These are phyloP conservation scores for Aureobasidium mangrovei DNA, from an alignment of 2,329 filamentous ascomycete species.

Conservation along the genomic window DNA sequence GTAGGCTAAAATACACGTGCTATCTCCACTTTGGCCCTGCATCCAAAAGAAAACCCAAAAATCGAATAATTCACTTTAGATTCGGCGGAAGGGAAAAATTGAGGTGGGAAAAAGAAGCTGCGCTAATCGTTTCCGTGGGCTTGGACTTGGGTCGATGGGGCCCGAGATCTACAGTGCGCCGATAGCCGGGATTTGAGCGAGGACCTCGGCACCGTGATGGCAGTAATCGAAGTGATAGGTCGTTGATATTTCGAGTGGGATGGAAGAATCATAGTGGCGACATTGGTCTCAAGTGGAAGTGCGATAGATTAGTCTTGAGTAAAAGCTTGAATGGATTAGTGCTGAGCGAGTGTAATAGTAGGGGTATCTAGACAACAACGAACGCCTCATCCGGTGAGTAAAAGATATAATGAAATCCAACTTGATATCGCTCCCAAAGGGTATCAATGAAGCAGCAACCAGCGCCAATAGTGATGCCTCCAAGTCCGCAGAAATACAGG, in stretches of 20 bases:
- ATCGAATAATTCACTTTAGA: no score
- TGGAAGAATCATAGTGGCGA: no score
- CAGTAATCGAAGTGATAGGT: not conserved
- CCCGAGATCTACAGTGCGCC: not conserved
- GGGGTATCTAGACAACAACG: conserved; percentile 12
- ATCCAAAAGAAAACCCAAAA: no score
- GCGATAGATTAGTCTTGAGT: no score
- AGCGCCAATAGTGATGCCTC: not conserved
- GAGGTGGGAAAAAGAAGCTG: not conserved
- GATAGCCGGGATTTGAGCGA: not conserved
- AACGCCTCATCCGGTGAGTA: not conserved
- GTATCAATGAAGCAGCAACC: not conserved
- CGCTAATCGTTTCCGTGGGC: not conserved
- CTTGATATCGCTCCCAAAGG: not conserved
- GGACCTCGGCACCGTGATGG: not conserved
- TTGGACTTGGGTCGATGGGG: not conserved
- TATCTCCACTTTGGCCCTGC: not conserved
- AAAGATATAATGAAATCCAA: not conserved
- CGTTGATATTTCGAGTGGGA: no score
- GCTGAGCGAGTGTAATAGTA: conserved; percentile 12
- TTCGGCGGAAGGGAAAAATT: not conserved
- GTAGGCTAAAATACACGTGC: not conserved
- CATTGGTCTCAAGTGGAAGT: no score
- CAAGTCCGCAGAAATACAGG: not conserved
- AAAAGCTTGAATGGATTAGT: not conserved